Conservation (phyloP, 495 filamentous ascomycete genomes). For the Xylaria grammica region DNA sequence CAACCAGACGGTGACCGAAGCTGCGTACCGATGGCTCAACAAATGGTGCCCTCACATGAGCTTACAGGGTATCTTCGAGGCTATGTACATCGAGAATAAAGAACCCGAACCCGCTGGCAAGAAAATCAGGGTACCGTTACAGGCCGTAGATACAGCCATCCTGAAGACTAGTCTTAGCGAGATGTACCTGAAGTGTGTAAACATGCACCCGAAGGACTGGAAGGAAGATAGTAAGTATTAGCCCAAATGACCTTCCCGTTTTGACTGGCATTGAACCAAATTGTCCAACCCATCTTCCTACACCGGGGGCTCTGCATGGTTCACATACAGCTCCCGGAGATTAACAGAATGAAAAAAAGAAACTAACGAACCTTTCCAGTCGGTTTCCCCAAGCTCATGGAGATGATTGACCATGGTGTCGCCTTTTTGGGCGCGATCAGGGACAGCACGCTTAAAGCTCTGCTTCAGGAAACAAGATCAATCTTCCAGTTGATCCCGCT, state of each 20-base stretch:
- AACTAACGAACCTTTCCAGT: neutral
- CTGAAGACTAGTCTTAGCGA: conserved; percentile 12
- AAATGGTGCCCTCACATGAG: conserved; percentile 27
- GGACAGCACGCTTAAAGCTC: neutral
- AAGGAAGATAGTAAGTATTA: conserved; percentile 3
- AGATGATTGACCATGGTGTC: conserved; percentile 21
- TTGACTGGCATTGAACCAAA: neutral
- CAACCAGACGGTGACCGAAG: conserved; percentile 22
- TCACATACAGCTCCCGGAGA: too few species aligned
- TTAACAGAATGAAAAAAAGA: neutral
- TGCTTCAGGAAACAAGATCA: conserved; percentile 10
- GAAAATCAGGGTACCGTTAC: conserved; percentile 17
- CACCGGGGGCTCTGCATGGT: neutral
- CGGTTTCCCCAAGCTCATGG: conserved; percentile 10
- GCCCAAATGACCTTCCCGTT: neutral
- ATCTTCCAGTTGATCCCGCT: conserved; percentile 19
- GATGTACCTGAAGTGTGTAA: conserved; percentile 19
- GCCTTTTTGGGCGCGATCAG: conserved; percentile 26
- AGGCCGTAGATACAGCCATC: conserved; percentile 22
- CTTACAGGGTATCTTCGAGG: conserved; percentile 3
- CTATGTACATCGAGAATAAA: neutral
- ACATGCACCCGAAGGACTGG: neutral
- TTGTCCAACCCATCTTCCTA: neutral
- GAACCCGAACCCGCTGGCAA: neutral
- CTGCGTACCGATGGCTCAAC: conserved; percentile 21